These are phyloP conservation scores for Penicillium malachiteum DNA, from an alignment of 495 filamentous ascomycete genomes.

Conservation along the genomic window DNA sequence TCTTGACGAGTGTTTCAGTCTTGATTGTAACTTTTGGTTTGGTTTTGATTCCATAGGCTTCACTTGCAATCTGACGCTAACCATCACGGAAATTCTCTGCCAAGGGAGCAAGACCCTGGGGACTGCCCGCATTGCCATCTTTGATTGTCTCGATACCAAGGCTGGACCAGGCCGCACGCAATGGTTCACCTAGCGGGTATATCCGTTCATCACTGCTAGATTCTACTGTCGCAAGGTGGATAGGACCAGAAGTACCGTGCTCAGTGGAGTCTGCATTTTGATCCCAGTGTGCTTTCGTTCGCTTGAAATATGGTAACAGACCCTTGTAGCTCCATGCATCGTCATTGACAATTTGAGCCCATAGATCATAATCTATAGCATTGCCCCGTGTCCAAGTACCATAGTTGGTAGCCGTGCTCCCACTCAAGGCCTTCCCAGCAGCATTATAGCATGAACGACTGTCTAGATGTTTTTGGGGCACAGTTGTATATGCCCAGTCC, in stretches of 20 bases:
- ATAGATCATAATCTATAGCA: conserved; percentile 36
- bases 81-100: not conserved
- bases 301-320: conserved; percentile 26
- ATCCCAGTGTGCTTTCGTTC: not conserved
- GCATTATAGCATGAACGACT: conserved; percentile 17
- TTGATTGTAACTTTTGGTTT: not conserved
- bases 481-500: conserved; percentile 34
- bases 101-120: not conserved
- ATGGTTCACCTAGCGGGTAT: not conserved
- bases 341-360: conserved; percentile 33
- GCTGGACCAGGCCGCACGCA: not conserved
- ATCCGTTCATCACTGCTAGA: not conserved
- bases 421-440: conserved; percentile 37
- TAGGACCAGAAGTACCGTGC: not conserved
- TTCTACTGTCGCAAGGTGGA: not conserved
- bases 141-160: not conserved
- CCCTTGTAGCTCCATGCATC: conserved; percentile 34
- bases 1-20: conserved; percentile 1
- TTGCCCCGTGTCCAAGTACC: conserved; percentile 35
- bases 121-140: not conserved
- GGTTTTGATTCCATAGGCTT: not conserved
- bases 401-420: conserved; percentile 24
- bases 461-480: conserved; percentile 27
- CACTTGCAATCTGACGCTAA: not conserved
- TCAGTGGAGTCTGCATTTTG: not conserved